These are phyloP conservation scores for Cyberlindnera japonica DNA, from an alignment of 805 yeast species.

Conservation along the genomic window DNA sequence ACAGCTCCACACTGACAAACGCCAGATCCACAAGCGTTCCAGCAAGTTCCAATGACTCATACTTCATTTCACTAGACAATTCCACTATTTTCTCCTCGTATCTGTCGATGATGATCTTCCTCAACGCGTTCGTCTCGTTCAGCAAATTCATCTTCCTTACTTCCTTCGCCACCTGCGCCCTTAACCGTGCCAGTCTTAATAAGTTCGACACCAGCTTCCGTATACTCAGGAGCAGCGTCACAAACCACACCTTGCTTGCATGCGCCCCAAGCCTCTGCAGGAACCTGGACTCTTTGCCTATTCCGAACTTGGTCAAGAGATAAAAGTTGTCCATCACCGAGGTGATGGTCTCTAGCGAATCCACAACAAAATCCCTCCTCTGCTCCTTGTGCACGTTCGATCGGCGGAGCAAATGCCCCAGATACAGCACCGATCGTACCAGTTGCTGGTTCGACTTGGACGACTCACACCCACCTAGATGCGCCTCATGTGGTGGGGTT, in stretches of 20 bases:
- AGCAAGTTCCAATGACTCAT: slow-evolving; percentile 11
- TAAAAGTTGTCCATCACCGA: slow-evolving; percentile 21
- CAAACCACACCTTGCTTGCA: slow-evolving; percentile 21
- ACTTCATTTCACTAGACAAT: slow-evolving; percentile 9
- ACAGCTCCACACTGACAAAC: slow-evolving; percentile 20
- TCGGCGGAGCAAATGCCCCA: slow-evolving; percentile 12
- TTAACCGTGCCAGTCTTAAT: slow-evolving; percentile 7
- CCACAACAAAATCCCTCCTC: slow-evolving; percentile 13
- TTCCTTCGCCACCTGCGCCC: slow-evolving; percentile 8
- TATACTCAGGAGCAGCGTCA: slow-evolving; percentile 16
- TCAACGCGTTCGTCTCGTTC: slow-evolving; percentile 4
- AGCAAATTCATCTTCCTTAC: slow-evolving; percentile 8
- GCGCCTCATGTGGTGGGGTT: slow-evolving; percentile 1
- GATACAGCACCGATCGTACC: slow-evolving; percentile 15
- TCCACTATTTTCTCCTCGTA: slow-evolving; percentile 15
- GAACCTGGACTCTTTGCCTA: slow-evolving; percentile 6
- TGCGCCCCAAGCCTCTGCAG: slow-evolving; percentile 4
- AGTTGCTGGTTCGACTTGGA: slow-evolving; percentile 14
- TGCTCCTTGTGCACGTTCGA: slow-evolving; percentile 3
- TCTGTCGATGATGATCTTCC: slow-evolving; percentile 12
- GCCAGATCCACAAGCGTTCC: slow-evolving; percentile 21
- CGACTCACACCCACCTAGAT: not conserved
- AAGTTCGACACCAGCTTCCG: slow-evolving; percentile 8
- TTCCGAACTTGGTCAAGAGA: slow-evolving; percentile 17
- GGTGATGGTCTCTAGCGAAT: slow-evolving; percentile 19